A percentile compares a stretch with the other conserved stretches of the same genome.
Evolutionary conservation across 1,139 yeast genomes (phyloP).

Genomic region (Diutina pseudorugosa): DNA sequence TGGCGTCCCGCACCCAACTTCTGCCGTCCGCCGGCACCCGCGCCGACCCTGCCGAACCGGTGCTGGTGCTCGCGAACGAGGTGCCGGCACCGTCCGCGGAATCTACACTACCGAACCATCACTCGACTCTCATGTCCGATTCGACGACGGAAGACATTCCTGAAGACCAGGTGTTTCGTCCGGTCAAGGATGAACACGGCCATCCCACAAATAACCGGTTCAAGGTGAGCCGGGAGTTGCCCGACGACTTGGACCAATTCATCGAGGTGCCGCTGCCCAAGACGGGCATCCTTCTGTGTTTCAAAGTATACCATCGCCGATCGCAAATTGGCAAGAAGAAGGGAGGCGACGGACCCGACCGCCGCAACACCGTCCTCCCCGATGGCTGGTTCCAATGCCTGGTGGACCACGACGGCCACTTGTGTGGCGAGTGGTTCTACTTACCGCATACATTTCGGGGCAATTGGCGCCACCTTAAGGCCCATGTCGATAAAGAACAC

Average conservation of each 20-base stretch:
- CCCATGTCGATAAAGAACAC: not conserved
- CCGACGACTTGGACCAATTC: not conserved
- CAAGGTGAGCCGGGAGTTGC: not conserved
- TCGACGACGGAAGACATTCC: not conserved
- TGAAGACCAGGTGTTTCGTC: not conserved
- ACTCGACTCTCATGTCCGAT: not conserved
- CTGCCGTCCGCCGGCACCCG: not conserved
- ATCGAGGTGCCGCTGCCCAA: not conserved
- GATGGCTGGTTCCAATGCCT: not conserved
- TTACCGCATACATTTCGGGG: not conserved
- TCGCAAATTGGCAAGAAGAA: not conserved
- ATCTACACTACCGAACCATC: not conserved
- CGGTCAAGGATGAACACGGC: not conserved
- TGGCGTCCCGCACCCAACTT: not conserved
- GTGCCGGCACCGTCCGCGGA: not conserved
- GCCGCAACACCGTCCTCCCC: not conserved
- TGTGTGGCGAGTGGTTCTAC: slow-evolving; percentile 1
- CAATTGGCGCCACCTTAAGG: not conserved
- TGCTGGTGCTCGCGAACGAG: not conserved
- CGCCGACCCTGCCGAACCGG: not conserved
- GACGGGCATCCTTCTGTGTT: not conserved
- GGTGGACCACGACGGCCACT: not conserved
- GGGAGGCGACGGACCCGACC: slow-evolving; percentile 1
- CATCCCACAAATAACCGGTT: not conserved
- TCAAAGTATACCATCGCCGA: not conserved